A percentile compares a stretch with the other conserved stretches of the same genome.
Evolutionary conservation across 2,329 filamentous ascomycete species (phyloP).

Genomic region (Sclerotinia spermophila): DNA sequence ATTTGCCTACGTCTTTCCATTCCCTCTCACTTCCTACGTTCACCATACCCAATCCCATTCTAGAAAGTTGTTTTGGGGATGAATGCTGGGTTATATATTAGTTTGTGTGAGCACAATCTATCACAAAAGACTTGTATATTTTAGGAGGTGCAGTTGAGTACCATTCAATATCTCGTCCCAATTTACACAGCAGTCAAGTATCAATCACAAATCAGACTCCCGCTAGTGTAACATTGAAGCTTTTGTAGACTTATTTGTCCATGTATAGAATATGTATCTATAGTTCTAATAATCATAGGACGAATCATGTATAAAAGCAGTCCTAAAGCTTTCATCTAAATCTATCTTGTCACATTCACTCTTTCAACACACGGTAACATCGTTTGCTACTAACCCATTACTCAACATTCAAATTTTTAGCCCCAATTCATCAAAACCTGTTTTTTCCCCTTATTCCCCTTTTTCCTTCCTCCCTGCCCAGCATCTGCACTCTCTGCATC

Average conservation of each 20-base stretch:
- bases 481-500: conserved; percentile 22
- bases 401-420: background rate
- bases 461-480: conserved; percentile 46
- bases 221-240: background rate
- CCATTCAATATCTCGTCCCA: background rate
- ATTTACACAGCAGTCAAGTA: background rate
- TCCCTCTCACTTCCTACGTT: too few relatives aligned
- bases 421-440: conserved; percentile 46
- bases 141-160: too few relatives aligned
- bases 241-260: background rate
- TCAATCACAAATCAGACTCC: background rate
- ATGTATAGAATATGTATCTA: background rate
- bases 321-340: background rate
- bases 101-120: background rate
- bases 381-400: background rate
- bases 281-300: background rate
- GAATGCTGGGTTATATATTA: too few relatives aligned
- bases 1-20: too few relatives aligned
- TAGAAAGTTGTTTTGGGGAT: too few relatives aligned
- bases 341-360: background rate
- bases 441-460: conserved; percentile 57
- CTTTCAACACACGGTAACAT: background rate
- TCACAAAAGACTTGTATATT: rapidly evolving
- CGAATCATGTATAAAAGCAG: background rate
- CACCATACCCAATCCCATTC: too few relatives aligned